Conservation (phyloP, 2,329 filamentous ascomycete species). For the Teratosphaeriaceae sp. region DNA sequence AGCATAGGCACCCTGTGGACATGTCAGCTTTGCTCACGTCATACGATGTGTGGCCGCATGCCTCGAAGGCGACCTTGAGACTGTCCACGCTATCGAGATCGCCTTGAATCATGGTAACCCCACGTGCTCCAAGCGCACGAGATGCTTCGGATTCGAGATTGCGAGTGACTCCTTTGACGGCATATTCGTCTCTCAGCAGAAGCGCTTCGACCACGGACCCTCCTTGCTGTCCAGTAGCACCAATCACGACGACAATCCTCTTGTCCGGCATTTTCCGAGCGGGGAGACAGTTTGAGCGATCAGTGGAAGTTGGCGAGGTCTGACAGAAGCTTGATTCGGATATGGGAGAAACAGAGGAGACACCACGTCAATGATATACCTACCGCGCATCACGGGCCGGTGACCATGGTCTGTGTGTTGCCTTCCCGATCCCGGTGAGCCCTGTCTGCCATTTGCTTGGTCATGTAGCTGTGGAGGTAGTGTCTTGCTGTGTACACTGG, state of each 20-base stretch:
- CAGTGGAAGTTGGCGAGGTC: no score
- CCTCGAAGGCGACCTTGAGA: neutral
- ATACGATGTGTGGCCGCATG: neutral
- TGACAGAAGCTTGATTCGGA: no score
- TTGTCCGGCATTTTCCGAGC: no score
- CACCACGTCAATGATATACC: no score
- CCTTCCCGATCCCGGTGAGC: no score
- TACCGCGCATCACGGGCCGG: no score
- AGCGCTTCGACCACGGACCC: neutral
- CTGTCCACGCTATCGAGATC: neutral
- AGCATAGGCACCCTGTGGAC: neutral
- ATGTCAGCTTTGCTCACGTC: neutral
- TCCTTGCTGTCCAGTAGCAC: neutral
- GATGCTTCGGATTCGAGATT: neutral
- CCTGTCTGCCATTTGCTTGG: no score
- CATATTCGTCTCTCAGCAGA: neutral
- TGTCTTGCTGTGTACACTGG: no score
- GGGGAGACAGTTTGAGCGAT: no score
- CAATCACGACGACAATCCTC: neutral
- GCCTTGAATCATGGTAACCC: neutral
- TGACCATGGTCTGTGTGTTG: no score
- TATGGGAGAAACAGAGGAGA: no score
- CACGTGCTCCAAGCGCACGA: neutral
- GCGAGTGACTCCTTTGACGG: neutral
- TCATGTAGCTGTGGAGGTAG: no score